phyloP scores from a whole-genome alignment of 495 filamentous ascomycete species.

The Penicillium bovifimosum region DNA sequence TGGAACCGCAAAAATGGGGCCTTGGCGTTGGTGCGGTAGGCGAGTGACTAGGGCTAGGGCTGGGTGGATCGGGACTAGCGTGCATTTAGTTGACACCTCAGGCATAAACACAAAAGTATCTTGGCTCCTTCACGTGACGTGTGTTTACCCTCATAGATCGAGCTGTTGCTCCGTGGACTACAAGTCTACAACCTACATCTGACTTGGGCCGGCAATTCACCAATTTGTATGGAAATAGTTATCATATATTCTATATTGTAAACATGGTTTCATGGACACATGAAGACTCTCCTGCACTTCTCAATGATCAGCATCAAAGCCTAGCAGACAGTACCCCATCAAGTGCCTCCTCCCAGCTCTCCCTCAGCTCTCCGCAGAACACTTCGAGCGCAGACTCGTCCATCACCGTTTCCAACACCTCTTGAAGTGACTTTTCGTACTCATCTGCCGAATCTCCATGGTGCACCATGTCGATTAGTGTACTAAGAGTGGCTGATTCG shows the following conservation, averaged over 20 bases:
- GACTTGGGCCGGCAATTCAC: background rate
- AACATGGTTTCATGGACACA: background rate
- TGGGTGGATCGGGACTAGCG: slow-evolving; percentile 19
- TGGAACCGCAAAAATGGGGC: slow-evolving; percentile 28
- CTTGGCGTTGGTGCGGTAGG: slow-evolving; percentile 36
- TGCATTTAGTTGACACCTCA: background rate
- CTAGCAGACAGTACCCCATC: slow-evolving; percentile 33
- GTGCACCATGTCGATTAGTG: slow-evolving; percentile 33
- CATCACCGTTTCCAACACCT: slow-evolving; percentile 29
- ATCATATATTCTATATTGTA: background rate
- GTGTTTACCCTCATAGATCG: background rate
- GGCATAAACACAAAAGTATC: background rate
- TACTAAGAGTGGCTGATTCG: slow-evolving; percentile 33
- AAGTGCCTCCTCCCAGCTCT: slow-evolving; percentile 45
- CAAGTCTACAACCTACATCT: too few relatives aligned
- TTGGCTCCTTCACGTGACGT: background rate
- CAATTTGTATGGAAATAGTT: too few relatives aligned
- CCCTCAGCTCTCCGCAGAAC: slow-evolving; percentile 41
- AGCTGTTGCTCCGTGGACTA: background rate
- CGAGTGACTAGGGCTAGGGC: slow-evolving; percentile 29
- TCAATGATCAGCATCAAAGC: slow-evolving; percentile 15
- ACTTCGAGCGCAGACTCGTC: slow-evolving; percentile 36
- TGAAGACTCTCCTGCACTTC: background rate
- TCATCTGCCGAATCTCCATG: slow-evolving; percentile 20
- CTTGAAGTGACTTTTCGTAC: slow-evolving; percentile 27